Evolutionary conservation across 2,329 filamentous ascomycete species (phyloP), one percentile per base, ranked within the genome.

Genomic region (Neophaeococcomyces aloes): DNA sequence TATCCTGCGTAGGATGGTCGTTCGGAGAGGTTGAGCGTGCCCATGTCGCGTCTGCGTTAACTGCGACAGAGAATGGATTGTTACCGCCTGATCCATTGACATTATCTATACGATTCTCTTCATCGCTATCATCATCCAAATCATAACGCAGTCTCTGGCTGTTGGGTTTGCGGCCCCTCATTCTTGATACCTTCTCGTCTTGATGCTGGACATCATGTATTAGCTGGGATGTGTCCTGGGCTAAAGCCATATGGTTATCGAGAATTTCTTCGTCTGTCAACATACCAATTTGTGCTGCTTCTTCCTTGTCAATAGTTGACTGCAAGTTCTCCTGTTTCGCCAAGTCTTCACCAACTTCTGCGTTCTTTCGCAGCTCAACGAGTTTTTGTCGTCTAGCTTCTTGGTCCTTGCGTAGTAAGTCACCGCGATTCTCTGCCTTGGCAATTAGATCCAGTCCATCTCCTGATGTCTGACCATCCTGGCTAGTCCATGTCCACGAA

Each of bases 401-500:
- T 29, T 51, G 38, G 29, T 56, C 54, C 38, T 54, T 51, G 29
- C 47, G 50, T 27, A 55, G 38, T 14, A 50, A 46, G 40, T 55
- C 53, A n/a, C 49, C 50, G 3, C 50, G 49, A 30, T 48, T 48
- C 11, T 48, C 39, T 18, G 31, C 30, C 15, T 29, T 29, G n/a
- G 23, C 34, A 17, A 42, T 25, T 3, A 42, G 21, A 19, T 42
- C 39, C 27, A 42, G 14, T 7, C 30, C 30, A n/a, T 42, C 21
- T 7, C 13, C 31, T n/a, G 14, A 21, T 8, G 11, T 33, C n/a
- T 42, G 35, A 11, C 51, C 54, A 21, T 51, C 36, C n/a, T 48
- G 32, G 17, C 41, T 48, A 11, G 48, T 33, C 51, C 53, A 58
- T 41, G 48, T 45, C 56, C 53, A 56, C 32, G 53, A 52, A 15